phyloP scores from a whole-genome alignment of 345 rosid species.

The Barbarea vulgaris region DNA sequence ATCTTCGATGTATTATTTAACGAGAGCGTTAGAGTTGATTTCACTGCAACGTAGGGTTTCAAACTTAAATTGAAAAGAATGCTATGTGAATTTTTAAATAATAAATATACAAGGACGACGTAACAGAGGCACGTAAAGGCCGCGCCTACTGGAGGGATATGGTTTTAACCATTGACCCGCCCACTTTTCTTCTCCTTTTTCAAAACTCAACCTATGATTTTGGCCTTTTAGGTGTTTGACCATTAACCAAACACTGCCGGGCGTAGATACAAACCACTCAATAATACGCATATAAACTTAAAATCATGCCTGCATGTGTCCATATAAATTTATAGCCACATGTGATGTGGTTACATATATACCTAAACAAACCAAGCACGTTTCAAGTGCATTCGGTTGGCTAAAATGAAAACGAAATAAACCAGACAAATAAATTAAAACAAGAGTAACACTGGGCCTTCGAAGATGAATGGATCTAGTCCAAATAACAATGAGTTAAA shows the following conservation, averaged over 20 bases:
- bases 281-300: constrained; percentile 13
- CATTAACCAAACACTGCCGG: constrained; percentile 1
- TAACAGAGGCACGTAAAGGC: constrained; percentile 17
- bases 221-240: not conserved
- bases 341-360: too few relatives aligned
- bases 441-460: not conserved
- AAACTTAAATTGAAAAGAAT: not conserved
- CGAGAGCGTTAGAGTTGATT: constrained; percentile 1
- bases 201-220: constrained; percentile 16
- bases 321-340: constrained; percentile 5
- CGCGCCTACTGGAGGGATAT: not conserved
- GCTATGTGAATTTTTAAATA: not conserved
- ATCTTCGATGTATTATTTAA: not conserved
- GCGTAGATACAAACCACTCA: constrained; percentile 5
- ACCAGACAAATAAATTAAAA: not conserved
- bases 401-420: not conserved
- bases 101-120: constrained; percentile 8
- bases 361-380: not conserved
- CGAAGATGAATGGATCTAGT: not conserved
- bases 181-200: not conserved
- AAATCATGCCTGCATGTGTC: constrained; percentile 7
- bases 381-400: not conserved
- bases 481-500: not conserved
- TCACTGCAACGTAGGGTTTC: constrained; percentile 29
- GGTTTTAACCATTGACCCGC: constrained; percentile 16